Percentiles rank a stretch among this genome's conserved stretches.
phyloP scores from a whole-genome alignment of 2,329 filamentous ascomycete species.

The Trichoderma sp. region DNA sequence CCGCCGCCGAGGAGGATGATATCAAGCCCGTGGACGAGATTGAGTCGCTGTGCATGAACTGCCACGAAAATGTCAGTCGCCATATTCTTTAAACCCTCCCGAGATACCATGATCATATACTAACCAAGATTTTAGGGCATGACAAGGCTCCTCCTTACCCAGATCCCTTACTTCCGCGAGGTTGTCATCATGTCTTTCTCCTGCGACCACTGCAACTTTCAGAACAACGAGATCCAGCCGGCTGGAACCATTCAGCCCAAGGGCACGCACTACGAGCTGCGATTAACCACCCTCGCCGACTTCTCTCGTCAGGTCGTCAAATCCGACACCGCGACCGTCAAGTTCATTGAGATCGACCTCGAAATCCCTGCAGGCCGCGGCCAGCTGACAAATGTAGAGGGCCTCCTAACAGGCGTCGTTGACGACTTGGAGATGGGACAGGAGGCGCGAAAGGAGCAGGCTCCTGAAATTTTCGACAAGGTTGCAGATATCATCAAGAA shows the following conservation, averaged over 20 bases:
- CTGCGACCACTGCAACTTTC: slow-evolving; percentile 84
- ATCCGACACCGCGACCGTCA: slow-evolving; percentile 80
- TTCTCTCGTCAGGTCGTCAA: slow-evolving; percentile 88
- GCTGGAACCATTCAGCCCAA: slow-evolving; percentile 90
- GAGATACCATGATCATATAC: neutral
- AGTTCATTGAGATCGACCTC: slow-evolving; percentile 86
- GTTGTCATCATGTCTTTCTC: slow-evolving; percentile 96
- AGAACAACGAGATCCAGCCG: slow-evolving; percentile 91
- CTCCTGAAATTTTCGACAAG: slow-evolving; percentile 76
- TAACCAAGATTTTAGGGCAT: slow-evolving; percentile 58
- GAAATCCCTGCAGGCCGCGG: slow-evolving; percentile 90
- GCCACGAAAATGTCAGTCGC: slow-evolving; percentile 66
- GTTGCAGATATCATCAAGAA: slow-evolving; percentile 73
- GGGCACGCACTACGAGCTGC: slow-evolving; percentile 79
- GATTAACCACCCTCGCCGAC: slow-evolving; percentile 69
- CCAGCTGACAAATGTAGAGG: slow-evolving; percentile 91
- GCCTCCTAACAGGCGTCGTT: slow-evolving; percentile 73
- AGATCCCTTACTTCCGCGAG: slow-evolving; percentile 96
- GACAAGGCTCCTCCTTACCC: slow-evolving; percentile 83
- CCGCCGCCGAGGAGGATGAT: slow-evolving; percentile 43
- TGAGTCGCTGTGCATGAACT: slow-evolving; percentile 85
- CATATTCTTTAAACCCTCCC: neutral
- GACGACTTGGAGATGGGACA: slow-evolving; percentile 81
- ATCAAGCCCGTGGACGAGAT: slow-evolving; percentile 62
- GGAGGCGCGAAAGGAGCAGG: slow-evolving; percentile 72